Evolutionary conservation across 2,329 filamentous ascomycete genomes (phyloP).

Genomic region (Chaetomium sp.): DNA sequence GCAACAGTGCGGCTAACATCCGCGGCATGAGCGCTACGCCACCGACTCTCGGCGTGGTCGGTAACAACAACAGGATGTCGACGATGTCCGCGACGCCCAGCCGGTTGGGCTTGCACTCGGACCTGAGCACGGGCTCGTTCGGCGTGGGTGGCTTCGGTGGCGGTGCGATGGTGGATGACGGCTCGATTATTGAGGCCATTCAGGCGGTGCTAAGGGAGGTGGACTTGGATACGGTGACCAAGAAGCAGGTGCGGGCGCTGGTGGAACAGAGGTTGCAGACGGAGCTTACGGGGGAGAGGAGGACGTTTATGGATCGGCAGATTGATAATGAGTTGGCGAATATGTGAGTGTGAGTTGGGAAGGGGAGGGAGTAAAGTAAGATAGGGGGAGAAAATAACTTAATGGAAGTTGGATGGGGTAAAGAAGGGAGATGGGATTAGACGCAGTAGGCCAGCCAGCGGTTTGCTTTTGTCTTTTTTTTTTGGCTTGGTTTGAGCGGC

Average conservation of each 20-base stretch:
- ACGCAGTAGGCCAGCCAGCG: background rate
- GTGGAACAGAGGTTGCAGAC: conserved; percentile 92
- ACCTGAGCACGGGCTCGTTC: conserved; percentile 44
- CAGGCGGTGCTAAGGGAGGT: conserved; percentile 77
- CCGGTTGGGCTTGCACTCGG: conserved; percentile 36
- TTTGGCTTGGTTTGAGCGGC: background rate
- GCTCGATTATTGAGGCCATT: conserved; percentile 75
- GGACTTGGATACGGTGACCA: conserved; percentile 93
- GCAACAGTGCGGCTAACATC: conserved; percentile 57
- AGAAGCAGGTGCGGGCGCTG: conserved; percentile 89
- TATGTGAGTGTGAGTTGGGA: conserved; percentile 57
- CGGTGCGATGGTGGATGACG: conserved; percentile 64
- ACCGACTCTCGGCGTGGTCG: conserved; percentile 32
- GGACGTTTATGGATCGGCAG: conserved; percentile 82
- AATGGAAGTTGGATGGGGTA: background rate
- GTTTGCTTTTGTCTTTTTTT: background rate
- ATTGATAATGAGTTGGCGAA: conserved; percentile 91
- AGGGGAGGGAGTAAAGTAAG: too few relatives aligned
- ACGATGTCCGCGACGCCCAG: conserved; percentile 40
- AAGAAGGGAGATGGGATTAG: background rate
- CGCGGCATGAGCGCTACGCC: conserved; percentile 44
- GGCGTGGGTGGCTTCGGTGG: conserved; percentile 51
- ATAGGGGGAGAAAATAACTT: background rate
- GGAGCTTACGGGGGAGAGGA: conserved; percentile 77
- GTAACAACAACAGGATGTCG: conserved; percentile 33